These are phyloP conservation scores for Spiromastix sp. DNA, from an alignment of 2,329 filamentous ascomycete genomes.

Conservation along the genomic window DNA sequence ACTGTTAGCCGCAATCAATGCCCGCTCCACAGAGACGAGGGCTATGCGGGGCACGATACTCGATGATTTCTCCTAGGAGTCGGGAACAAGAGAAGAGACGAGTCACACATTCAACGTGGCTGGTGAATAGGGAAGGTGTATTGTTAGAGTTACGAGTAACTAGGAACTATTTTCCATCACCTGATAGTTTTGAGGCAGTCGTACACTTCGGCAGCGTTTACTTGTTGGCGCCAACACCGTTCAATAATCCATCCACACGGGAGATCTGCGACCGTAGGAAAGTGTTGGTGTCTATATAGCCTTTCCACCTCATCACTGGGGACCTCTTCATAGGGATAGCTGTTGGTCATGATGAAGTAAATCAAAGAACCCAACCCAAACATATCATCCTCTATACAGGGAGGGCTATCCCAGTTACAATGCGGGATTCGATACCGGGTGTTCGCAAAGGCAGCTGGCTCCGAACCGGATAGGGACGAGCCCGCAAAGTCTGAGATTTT, in stretches of 20 bases:
- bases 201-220: not conserved
- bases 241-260: not conserved
- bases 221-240: not conserved
- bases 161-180: too few species aligned
- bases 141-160: too few species aligned
- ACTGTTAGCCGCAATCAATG: too few species aligned
- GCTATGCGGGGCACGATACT: too few species aligned
- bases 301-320: conserved; percentile 1
- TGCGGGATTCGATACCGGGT: conserved; percentile 10
- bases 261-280: conserved; percentile 1
- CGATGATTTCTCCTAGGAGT: too few species aligned
- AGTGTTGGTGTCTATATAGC: not conserved
- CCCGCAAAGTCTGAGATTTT: conserved; percentile 16
- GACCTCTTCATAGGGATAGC: conserved; percentile 11
- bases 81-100: too few species aligned
- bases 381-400: conserved; percentile 9
- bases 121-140: too few species aligned
- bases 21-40: too few species aligned
- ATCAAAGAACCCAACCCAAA: conserved; percentile 5
- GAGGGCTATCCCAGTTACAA: conserved; percentile 8
- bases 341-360: conserved; percentile 8
- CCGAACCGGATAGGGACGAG: conserved; percentile 12
- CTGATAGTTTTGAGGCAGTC: conserved; percentile 1
- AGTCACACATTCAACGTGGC: too few species aligned
- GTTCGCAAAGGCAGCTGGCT: conserved; percentile 11